Conservation (phyloP, 768 basidiomycete genomes). For the Calvatia gigantea region DNA sequence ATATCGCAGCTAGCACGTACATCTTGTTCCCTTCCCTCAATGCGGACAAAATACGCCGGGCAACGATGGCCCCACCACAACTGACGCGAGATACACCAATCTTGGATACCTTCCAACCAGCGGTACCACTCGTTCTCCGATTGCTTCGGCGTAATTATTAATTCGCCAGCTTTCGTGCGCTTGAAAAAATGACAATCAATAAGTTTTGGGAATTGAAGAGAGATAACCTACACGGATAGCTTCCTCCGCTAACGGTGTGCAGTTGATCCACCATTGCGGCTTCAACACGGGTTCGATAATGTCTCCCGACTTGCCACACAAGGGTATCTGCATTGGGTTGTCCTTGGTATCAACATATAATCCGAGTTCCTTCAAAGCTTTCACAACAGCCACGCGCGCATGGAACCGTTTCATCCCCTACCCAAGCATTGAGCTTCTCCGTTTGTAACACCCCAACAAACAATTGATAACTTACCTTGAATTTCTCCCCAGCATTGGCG, state of each 20-base stretch:
- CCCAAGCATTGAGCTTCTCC: background rate
- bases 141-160: constrained; percentile 75
- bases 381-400: constrained; percentile 77
- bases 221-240: constrained; percentile 71
- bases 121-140: constrained; percentile 95
- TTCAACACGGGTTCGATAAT: constrained; percentile 93
- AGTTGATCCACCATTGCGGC: constrained; percentile 99
- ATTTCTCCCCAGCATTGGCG: constrained; percentile 76
- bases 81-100: constrained; percentile 99
- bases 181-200: constrained; percentile 24
- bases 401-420: constrained; percentile 97
- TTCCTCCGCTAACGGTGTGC: constrained; percentile 86
- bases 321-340: constrained; percentile 95
- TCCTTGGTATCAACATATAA: constrained; percentile 90
- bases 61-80: constrained; percentile 99
- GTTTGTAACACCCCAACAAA: background rate
- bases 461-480: constrained; percentile 40
- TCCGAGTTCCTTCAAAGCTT: constrained; percentile 79
- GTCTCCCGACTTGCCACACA: constrained; percentile 91
- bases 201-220: background rate
- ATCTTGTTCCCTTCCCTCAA: constrained; percentile 73
- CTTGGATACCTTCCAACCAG: constrained; percentile 93
- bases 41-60: constrained; percentile 88
- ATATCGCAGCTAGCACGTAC: constrained; percentile 33
- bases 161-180: constrained; percentile 88